Evolutionary conservation across 2,329 filamentous ascomycete species (phyloP).

Genomic region (Ascochyta lentis): DNA sequence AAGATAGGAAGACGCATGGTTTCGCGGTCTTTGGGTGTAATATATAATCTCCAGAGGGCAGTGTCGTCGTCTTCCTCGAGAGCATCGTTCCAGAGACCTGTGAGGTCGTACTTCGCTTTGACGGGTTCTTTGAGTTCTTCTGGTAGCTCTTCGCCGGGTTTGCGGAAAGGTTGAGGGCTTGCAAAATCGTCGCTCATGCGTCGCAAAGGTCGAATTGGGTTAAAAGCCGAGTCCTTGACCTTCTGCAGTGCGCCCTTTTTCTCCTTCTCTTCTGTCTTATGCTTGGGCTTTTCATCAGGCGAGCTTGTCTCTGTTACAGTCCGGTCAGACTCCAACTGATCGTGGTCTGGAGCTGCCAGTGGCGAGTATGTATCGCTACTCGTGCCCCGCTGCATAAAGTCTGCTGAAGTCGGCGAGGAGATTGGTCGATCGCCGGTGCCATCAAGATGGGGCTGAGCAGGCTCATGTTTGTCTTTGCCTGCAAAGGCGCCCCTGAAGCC

Average conservation of each 20-base stretch:
- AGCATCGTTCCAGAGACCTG: constrained; percentile 40
- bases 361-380: constrained; percentile 45
- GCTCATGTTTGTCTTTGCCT: constrained; percentile 20
- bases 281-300: constrained; percentile 29
- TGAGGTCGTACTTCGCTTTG: constrained; percentile 40
- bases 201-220: constrained; percentile 34
- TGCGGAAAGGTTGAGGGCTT: constrained; percentile 53
- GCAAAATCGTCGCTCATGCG: constrained; percentile 46
- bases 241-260: constrained; percentile 27
- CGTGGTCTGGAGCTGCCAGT: constrained; percentile 31
- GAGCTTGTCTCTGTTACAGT: constrained; percentile 31
- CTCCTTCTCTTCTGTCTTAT: constrained; percentile 27
- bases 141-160: constrained; percentile 49
- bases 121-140: constrained; percentile 34
- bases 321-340: constrained; percentile 30
- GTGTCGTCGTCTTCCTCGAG: constrained; percentile 42
- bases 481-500: constrained; percentile 47
- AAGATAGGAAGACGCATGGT: constrained; percentile 75
- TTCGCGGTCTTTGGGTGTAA: constrained; percentile 81
- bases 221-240: constrained; percentile 31
- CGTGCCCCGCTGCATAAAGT: constrained; percentile 35
- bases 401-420: constrained; percentile 37
- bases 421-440: constrained; percentile 27
- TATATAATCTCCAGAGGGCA: constrained; percentile 79
- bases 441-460: constrained; percentile 26